Evolutionary conservation across 2,329 filamentous ascomycete genomes (phyloP).

Genomic region (Grosmannia serpens): DNA sequence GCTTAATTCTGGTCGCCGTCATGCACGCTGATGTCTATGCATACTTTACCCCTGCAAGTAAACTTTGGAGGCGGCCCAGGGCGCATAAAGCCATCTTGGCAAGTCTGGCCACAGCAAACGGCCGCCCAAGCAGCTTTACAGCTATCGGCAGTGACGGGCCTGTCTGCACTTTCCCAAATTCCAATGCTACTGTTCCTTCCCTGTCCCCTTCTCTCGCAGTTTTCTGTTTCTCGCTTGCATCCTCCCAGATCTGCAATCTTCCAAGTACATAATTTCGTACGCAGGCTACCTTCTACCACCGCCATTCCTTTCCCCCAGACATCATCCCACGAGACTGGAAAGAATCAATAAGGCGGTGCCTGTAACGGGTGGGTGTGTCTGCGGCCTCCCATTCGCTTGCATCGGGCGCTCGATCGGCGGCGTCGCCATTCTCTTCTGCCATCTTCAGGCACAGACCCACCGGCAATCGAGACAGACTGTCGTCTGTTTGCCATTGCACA

Average conservation of each 20-base stretch:
- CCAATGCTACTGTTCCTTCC: not conserved
- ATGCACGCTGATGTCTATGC: no score
- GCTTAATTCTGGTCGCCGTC: no score
- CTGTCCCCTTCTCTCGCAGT: not conserved
- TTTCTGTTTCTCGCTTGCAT: not conserved
- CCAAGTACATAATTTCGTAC: not conserved
- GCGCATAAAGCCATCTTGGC: not conserved
- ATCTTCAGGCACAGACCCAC: not conserved
- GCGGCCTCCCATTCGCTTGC: no score
- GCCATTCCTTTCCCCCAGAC: not conserved
- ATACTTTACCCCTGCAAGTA: not conserved
- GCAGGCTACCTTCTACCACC: not conserved
- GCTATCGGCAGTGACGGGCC: no score
- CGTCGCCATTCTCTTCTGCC: not conserved
- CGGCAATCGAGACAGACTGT: not conserved
- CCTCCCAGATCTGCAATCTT: not conserved
- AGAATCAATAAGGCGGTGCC: no score
- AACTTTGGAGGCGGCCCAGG: not conserved
- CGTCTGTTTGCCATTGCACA: not conserved
- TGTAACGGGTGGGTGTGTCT: no score
- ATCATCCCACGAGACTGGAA: no score
- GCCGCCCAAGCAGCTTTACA: not conserved
- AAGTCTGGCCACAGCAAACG: not conserved
- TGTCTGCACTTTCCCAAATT: no score
- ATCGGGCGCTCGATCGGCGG: no score